Percentiles rank a stretch among this genome's conserved stretches.
phyloP scores from a whole-genome alignment of 225 moss, liverwort and hornwort genomes.

The Sphagnum contortum region DNA sequence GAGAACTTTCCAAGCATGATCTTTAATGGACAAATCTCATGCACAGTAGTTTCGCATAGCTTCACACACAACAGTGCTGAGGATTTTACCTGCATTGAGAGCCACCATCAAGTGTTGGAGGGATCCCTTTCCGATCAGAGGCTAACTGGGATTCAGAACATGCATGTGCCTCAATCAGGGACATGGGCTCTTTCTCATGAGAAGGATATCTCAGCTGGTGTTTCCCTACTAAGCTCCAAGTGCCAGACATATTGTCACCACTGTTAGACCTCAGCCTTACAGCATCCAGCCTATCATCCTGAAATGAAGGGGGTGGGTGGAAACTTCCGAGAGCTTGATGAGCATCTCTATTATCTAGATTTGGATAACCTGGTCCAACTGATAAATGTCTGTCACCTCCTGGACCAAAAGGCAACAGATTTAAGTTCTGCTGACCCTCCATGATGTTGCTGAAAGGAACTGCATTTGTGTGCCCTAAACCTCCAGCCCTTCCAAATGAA shows the following conservation, averaged over 20 bases:
- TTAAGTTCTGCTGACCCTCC: neutral
- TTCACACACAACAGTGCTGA: no score
- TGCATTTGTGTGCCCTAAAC: neutral
- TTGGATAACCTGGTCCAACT: neutral
- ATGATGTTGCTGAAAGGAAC: neutral
- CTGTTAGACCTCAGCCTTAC: neutral
- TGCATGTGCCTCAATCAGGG: constrained; percentile 6
- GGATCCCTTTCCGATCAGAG: neutral
- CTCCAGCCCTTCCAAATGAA: neutral
- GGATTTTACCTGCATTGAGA: constrained; percentile 3
- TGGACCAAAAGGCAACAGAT: constrained; percentile 1
- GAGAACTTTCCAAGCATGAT: no score
- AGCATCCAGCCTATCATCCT: constrained; percentile 4
- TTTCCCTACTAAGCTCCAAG: constrained; percentile 4
- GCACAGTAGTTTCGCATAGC: neutral
- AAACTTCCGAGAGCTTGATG: neutral
- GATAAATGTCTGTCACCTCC: constrained; percentile 2
- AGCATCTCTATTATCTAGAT: constrained; percentile 1
- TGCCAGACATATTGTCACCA: constrained; percentile 3
- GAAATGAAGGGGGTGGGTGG: constrained; percentile 3
- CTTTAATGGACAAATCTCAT: neutral
- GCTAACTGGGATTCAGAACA: constrained; percentile 2
- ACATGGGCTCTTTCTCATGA: constrained; percentile 5
- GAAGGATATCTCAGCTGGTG: constrained; percentile 3
- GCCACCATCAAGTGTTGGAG: constrained; percentile 5